Percentiles rank a stretch among this genome's conserved stretches.
phyloP scores from a whole-genome alignment of 495 filamentous ascomycete species.

The Trichodelitschia bisporula region DNA sequence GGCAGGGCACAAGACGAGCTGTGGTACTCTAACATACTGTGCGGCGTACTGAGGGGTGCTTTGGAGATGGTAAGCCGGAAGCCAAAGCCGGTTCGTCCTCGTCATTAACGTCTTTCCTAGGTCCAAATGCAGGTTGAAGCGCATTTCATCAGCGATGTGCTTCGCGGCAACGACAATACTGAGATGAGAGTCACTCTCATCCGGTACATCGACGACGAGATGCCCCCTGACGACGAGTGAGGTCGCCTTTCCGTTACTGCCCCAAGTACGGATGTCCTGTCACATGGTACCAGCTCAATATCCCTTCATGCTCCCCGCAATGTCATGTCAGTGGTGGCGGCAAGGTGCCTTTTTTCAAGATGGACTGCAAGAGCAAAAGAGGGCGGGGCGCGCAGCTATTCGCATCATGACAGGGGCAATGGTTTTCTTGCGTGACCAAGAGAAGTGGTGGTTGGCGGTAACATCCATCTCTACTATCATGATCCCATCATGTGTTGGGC shows the following conservation, averaged over 20 bases:
- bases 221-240: conserved; percentile 89
- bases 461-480: no score
- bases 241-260: neutral
- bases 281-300: no score
- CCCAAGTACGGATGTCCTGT: no score
- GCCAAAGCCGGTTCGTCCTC: neutral
- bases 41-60: conserved; percentile 71
- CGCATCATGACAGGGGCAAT: no score
- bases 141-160: conserved; percentile 84
- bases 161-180: conserved; percentile 83
- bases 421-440: no score
- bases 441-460: no score
- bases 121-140: conserved; percentile 98
- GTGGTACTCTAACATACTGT: conserved; percentile 96
- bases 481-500: no score
- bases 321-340: no score
- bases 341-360: no score
- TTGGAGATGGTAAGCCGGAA: conserved; percentile 60
- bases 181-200: conserved; percentile 90
- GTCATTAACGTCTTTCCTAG: conserved; percentile 17
- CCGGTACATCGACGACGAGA: conserved; percentile 90
- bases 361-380: no score
- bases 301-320: no score
- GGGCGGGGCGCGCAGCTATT: no score
- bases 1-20: conserved; percentile 87